Evolutionary conservation across 192 early-diverging fungal species (phyloP).

Genomic region (Linnemannia exigua): DNA sequence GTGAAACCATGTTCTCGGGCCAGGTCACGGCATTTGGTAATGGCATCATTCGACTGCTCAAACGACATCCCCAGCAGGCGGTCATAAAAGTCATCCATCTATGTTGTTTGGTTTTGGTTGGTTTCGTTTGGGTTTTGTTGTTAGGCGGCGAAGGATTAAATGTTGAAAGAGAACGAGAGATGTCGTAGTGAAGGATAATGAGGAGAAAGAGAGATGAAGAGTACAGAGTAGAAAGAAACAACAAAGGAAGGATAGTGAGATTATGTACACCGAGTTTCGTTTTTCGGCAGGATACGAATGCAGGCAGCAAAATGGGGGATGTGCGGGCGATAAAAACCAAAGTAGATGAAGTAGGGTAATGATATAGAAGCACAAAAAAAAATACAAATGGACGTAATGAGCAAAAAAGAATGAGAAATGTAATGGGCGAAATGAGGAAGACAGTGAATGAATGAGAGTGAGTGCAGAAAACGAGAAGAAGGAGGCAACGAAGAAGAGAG

Average conservation of each 20-base stretch:
- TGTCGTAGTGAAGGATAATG: background rate
- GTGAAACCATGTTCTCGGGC: slow-evolving; percentile 67
- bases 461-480: background rate
- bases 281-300: slow-evolving; percentile 11
- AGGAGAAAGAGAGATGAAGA: background rate
- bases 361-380: background rate
- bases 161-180: background rate
- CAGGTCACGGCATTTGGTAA: slow-evolving; percentile 60
- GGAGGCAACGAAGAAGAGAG: slow-evolving; percentile 7
- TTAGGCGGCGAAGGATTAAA: background rate
- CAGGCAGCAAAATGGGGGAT: background rate
- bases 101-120: background rate
- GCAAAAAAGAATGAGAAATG: background rate
- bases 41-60: slow-evolving; percentile 57
- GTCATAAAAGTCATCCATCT: slow-evolving; percentile 70
- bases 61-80: slow-evolving; percentile 63
- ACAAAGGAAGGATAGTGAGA: slow-evolving; percentile 7
- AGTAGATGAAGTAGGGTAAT: background rate
- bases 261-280: background rate
- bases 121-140: background rate
- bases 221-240: background rate
- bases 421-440: background rate
- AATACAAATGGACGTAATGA: background rate
- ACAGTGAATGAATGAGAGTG: background rate
- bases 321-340: background rate